phyloP scores from a whole-genome alignment of 805 yeast genomes.

The Metschnikowia hibisci region DNA sequence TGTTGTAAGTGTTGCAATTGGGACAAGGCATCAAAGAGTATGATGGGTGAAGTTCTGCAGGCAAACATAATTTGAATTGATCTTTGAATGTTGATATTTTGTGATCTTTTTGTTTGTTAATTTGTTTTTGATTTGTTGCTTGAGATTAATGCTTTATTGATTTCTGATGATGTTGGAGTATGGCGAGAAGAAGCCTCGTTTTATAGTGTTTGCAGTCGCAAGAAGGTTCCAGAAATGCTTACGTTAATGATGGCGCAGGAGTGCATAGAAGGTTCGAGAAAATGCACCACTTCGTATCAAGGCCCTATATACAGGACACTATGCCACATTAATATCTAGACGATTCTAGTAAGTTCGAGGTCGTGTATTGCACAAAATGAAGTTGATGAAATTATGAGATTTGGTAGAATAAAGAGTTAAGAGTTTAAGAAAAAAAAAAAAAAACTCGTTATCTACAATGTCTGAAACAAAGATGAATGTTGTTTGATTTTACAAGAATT shows the following conservation, averaged over 20 bases:
- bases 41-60: slow-evolving; percentile 13
- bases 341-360: background rate
- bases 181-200: background rate
- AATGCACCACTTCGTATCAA: background rate
- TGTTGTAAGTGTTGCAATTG: slow-evolving; percentile 16
- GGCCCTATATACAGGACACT: background rate
- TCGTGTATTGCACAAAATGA: background rate
- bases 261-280: slow-evolving; percentile 6
- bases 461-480: background rate
- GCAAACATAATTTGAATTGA: slow-evolving; percentile 14
- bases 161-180: background rate
- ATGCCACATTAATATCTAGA: no score
- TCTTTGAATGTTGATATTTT: no score
- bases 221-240: slow-evolving; percentile 12
- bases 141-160: background rate
- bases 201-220: background rate
- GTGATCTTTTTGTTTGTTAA: background rate
- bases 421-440: no score
- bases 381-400: no score
- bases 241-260: background rate
- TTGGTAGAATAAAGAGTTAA: no score
- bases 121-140: background rate
- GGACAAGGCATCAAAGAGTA: slow-evolving; percentile 13
- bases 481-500: background rate
- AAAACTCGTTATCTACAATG: no score